Conservation (phyloP, 306 rosid genomes). For the Vigna reflexopilosa region DNA sequence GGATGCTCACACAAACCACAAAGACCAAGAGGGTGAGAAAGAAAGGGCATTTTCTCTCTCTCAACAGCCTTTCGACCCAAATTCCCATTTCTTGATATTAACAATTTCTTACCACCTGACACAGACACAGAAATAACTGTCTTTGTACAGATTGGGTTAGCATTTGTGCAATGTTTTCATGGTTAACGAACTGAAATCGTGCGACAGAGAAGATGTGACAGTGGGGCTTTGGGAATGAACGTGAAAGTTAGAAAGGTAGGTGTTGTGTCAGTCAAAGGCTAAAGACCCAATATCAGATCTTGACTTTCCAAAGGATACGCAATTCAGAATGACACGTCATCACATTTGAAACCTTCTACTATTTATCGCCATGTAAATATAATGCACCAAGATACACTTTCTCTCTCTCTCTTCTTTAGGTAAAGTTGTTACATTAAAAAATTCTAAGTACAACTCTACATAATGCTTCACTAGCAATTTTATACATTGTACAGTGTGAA, state of each 20-base stretch:
- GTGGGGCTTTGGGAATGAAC: not conserved
- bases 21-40: slow-evolving; percentile 53
- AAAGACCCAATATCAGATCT: slow-evolving; percentile 12
- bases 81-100: slow-evolving; percentile 49
- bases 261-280: slow-evolving; percentile 10
- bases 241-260: not conserved
- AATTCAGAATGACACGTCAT: slow-evolving; percentile 8
- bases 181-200: not conserved
- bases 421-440: too few species aligned
- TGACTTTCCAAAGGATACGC: slow-evolving; percentile 3
- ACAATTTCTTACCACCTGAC: too few species aligned
- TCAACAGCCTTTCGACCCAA: slow-evolving; percentile 47
- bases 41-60: slow-evolving; percentile 61
- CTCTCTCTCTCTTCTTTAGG: not conserved
- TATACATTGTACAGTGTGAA: too few species aligned
- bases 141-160: not conserved
- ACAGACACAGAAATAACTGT: not conserved
- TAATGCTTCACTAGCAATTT: too few species aligned
- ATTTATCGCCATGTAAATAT: not conserved
- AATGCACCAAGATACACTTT: not conserved
- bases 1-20: slow-evolving; percentile 53
- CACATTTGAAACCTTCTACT: slow-evolving; percentile 28
- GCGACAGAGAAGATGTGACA: not conserved
- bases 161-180: not conserved
- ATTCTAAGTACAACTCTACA: too few species aligned